Percentiles rank a stretch among this genome's conserved stretches.
Conservation (phyloP, 495 filamentous ascomycete species). For the Lepidopterella palustris region DNA sequence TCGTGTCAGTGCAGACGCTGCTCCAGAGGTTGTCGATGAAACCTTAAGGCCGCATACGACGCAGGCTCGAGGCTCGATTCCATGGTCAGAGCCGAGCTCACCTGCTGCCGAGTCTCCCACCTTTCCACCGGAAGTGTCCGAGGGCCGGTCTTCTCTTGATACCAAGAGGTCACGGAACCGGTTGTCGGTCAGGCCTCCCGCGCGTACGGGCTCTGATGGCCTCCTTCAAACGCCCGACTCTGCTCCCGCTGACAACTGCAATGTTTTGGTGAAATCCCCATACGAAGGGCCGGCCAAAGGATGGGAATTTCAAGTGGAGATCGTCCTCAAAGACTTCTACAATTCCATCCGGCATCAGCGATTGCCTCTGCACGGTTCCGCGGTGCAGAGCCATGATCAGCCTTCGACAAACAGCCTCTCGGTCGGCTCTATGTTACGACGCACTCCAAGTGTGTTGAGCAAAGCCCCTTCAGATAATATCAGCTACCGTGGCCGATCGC, state of each 20-base stretch:
- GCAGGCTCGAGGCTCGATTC: conserved; percentile 38
- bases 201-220: conserved; percentile 34
- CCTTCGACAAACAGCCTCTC: conserved; percentile 45
- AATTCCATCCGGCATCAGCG: conserved; percentile 76
- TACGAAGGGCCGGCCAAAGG: conserved; percentile 70
- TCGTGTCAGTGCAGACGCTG: conserved; percentile 63
- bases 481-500: conserved; percentile 58
- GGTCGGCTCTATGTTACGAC: conserved; percentile 57
- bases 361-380: conserved; percentile 70
- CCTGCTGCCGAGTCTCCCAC: conserved; percentile 28
- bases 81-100: conserved; percentile 36
- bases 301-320: conserved; percentile 87
- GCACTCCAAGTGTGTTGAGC: conserved; percentile 83
- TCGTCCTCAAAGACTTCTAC: conserved; percentile 88
- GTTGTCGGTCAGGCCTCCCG: conserved; percentile 32
- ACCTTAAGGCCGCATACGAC: conserved; percentile 44
- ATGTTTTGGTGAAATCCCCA: conserved; percentile 69
- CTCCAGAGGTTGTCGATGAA: conserved; percentile 62
- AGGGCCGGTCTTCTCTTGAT: conserved; percentile 33
- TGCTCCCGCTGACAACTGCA: conserved; percentile 36
- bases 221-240: conserved; percentile 27
- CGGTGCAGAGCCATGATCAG: conserved; percentile 30
- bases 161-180: conserved; percentile 29
- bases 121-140: conserved; percentile 18
- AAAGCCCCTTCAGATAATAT: conserved; percentile 72